A percentile compares a stretch with the other conserved stretches of the same genome.
Conservation (phyloP, 495 filamentous ascomycete genomes). For the Annulohypoxylon maeteangense region DNA sequence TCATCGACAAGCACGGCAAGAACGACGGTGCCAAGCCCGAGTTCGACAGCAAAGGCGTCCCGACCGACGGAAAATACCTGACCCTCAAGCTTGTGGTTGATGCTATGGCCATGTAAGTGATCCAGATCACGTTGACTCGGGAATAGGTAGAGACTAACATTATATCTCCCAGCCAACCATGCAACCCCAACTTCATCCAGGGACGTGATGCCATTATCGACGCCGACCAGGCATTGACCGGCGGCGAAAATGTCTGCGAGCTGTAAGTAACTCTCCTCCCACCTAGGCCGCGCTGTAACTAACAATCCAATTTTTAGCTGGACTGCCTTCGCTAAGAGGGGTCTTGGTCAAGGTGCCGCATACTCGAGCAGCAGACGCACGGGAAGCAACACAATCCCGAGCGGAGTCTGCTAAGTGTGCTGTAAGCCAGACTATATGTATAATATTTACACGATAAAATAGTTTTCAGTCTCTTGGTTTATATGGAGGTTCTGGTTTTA, state of each 20-base stretch:
- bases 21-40: conserved; percentile 53
- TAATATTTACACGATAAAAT: not conserved
- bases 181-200: conserved; percentile 61
- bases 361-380: conserved; percentile 40
- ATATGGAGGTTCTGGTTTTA: not conserved
- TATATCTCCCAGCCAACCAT: conserved; percentile 54
- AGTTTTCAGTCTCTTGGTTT: not conserved
- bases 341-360: conserved; percentile 53
- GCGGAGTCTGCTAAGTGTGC: conserved; percentile 43
- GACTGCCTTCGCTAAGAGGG: conserved; percentile 64
- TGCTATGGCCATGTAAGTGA: conserved; percentile 59
- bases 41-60: conserved; percentile 57
- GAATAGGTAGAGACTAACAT: conserved; percentile 9
- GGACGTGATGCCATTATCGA: conserved; percentile 65
- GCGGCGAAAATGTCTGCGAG: conserved; percentile 61
- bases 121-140: not conserved
- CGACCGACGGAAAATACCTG: conserved; percentile 61
- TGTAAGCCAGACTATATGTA: not conserved
- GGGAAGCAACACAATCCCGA: conserved; percentile 45
- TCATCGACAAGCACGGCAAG: conserved; percentile 63
- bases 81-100: conserved; percentile 64
- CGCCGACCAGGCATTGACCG: conserved; percentile 61
- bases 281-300: not conserved
- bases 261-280: conserved; percentile 42
- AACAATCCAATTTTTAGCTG: conserved; percentile 44